Evolutionary conservation across 306 rosid species (phyloP).

Genomic region (Elaeagnus macrophylla): DNA sequence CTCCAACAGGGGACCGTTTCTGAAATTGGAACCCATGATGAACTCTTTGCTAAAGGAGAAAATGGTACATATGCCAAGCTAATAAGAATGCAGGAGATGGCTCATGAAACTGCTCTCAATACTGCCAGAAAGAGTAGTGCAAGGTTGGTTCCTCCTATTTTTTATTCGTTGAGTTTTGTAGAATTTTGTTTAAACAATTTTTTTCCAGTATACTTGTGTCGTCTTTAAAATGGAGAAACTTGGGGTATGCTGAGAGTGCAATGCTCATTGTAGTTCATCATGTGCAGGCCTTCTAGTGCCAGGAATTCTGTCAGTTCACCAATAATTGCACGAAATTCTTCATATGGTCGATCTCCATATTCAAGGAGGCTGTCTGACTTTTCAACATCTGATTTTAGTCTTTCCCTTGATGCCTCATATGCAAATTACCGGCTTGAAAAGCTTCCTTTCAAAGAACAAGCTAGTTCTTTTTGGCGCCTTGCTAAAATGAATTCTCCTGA

Average conservation of each 20-base stretch:
- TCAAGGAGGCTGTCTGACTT: conserved; percentile 96
- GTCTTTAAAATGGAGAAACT: neutral
- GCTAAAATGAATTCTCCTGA: conserved; percentile 99
- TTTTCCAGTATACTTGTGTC: neutral
- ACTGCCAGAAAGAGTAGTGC: conserved; percentile 98
- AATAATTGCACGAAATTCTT: conserved; percentile 87
- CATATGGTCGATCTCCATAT: conserved; percentile 95
- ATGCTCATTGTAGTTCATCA: conserved; percentile 15
- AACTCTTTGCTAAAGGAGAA: conserved; percentile 76
- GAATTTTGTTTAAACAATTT: neutral
- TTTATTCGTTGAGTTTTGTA: conserved; percentile 10
- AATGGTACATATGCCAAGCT: conserved; percentile 93
- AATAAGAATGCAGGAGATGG: conserved; percentile 81
- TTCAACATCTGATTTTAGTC: conserved; percentile 89
- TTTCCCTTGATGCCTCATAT: conserved; percentile 68
- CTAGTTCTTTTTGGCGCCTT: conserved; percentile 96
- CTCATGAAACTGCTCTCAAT: conserved; percentile 81
- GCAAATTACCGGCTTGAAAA: conserved; percentile 81
- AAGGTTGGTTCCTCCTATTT: conserved; percentile 40
- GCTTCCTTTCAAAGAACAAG: conserved; percentile 89
- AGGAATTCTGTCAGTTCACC: conserved; percentile 99
- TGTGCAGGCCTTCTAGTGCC: conserved; percentile 93
- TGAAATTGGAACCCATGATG: conserved; percentile 95
- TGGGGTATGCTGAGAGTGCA: neutral
- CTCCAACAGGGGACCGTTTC: conserved; percentile 76